These are phyloP conservation scores for Suhomyces sp. DNA, from an alignment of 805 yeast species.

Conservation along the genomic window DNA sequence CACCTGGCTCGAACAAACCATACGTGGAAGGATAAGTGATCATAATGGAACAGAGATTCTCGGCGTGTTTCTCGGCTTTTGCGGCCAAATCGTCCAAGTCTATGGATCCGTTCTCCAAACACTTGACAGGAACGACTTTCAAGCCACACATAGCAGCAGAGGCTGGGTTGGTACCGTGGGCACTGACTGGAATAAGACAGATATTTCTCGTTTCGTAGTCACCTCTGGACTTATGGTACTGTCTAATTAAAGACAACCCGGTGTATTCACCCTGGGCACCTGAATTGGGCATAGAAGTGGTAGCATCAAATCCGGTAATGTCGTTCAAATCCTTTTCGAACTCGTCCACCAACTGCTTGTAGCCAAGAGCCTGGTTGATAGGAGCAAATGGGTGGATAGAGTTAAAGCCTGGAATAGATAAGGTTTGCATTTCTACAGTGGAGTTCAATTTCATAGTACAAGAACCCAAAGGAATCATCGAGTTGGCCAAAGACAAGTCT, in stretches of 20 bases:
- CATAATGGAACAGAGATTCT: constrained; percentile 85
- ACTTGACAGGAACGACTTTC: constrained; percentile 89
- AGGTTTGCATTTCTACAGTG: constrained; percentile 91
- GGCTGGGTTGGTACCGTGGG: constrained; percentile 99
- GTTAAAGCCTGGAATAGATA: constrained; percentile 92
- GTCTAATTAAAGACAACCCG: constrained; percentile 81
- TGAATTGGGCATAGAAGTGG: constrained; percentile 93
- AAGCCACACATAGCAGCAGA: constrained; percentile 97
- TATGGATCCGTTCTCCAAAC: constrained; percentile 80
- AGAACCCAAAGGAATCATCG: constrained; percentile 97
- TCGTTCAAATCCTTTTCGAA: constrained; percentile 82
- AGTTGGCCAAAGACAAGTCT: constrained; percentile 89
- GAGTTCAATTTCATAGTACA: constrained; percentile 98
- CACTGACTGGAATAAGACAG: constrained; percentile 93
- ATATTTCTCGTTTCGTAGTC: constrained; percentile 68
- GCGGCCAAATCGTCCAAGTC: constrained; percentile 71
- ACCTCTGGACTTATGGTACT: constrained; percentile 69
- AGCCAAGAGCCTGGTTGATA: constrained; percentile 82
- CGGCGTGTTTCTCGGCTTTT: constrained; percentile 68
- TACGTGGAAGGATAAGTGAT: constrained; percentile 97
- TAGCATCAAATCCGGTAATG: constrained; percentile 89
- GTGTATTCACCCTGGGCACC: constrained; percentile 99
- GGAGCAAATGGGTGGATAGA: constrained; percentile 94
- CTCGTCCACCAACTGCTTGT: constrained; percentile 68
- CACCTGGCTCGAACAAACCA: constrained; percentile 93